These are phyloP conservation scores for Chalciporus pseudorubinellus DNA, from an alignment of 768 basidiomycete genomes.

Conservation along the genomic window DNA sequence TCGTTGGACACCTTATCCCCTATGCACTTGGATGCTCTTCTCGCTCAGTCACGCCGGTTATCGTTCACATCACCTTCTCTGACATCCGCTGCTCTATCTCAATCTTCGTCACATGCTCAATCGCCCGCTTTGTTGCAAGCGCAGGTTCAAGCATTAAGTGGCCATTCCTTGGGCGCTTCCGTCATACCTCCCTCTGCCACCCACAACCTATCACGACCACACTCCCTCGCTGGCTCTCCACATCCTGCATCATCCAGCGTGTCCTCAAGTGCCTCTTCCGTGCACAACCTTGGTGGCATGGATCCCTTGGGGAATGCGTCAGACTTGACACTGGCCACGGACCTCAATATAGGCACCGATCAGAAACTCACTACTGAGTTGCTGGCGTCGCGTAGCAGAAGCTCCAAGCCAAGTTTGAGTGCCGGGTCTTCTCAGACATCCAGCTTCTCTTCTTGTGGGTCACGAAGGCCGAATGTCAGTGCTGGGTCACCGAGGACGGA, in stretches of 20 bases:
- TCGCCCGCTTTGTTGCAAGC: conserved; percentile 17
- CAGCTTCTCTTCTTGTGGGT: conserved; percentile 24
- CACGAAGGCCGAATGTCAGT: conserved; percentile 23
- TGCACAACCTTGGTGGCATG: conserved; percentile 13
- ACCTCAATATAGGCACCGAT: conserved; percentile 17
- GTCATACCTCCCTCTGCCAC: conserved; percentile 18
- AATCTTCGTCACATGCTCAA: conserved; percentile 22
- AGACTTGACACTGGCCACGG: conserved; percentile 26
- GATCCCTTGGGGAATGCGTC: conserved; percentile 10
- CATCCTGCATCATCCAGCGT: conserved; percentile 21
- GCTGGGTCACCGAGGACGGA: conserved; percentile 21
- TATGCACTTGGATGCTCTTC: conserved; percentile 28
- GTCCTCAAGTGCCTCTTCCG: conserved; percentile 23
- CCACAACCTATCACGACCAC: conserved; percentile 25
- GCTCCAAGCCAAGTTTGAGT: conserved; percentile 25
- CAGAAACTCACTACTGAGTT: conserved; percentile 24
- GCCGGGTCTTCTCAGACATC: conserved; percentile 29
- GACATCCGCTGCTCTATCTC: conserved; percentile 11
- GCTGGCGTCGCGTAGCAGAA: conserved; percentile 24
- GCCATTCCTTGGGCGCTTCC: conserved; percentile 14
- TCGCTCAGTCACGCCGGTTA: conserved; percentile 22
- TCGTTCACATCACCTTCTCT: conserved; percentile 27
- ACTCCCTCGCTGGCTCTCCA: conserved; percentile 31
- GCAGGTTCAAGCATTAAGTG: conserved; percentile 16
- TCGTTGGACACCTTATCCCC: conserved; percentile 21